Base-by-base conservation (phyloP, 2,329 filamentous ascomycete genomes). In the Ceratocystis eucalypticola region DNA sequence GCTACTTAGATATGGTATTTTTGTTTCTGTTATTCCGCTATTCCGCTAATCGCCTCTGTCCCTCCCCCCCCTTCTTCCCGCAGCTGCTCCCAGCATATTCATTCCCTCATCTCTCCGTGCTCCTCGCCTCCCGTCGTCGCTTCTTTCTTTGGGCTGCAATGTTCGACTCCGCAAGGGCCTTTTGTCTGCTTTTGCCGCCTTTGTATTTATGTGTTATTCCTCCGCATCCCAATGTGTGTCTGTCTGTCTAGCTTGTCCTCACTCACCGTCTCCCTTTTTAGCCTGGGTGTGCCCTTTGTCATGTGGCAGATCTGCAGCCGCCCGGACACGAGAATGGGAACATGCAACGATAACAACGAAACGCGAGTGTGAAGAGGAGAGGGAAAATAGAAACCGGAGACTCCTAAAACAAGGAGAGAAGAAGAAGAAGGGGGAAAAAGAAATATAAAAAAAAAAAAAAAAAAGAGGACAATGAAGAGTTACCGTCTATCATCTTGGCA, bases 151-250 rank as follows among this genome's bases (percentile, higher is more conserved):
- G 30, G 66, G 63, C 61, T 55, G 66, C 66, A 57, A n/a, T 30
- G 22, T 55, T 55, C 53, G 22, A 15, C 53, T 33, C 53, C 22
- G 22, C 53, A 17, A n/a, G 53, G 25, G 20, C 53, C 53, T 57
- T 57, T 57, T 57, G 53, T 57, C 53, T 30, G 10, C 46, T 50
- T 57, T 57, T 57, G 28, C 53, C 53, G 53, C 53, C 53, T 28
- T 68, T 68, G 62, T 45, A 30, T 25, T 68, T 68, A 59, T 55
- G 41, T 25, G 17, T 28, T 65, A 12, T 30, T 17, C 30, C 65
- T 64, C 50, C 33, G n/a, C 6, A 7, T 2, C 44, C 62, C 62
- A 41, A 41, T 41, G 3, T 62, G 33, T 62, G 33, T 17, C 25
- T n/a, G 25, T 25, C 30, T 41, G 22, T 62, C 15, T 20, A n/a